Evolutionary conservation across 2,329 filamentous ascomycete genomes (phyloP), one percentile per base, ranked within the genome.

Genomic region (Fusarium falciforme): DNA sequence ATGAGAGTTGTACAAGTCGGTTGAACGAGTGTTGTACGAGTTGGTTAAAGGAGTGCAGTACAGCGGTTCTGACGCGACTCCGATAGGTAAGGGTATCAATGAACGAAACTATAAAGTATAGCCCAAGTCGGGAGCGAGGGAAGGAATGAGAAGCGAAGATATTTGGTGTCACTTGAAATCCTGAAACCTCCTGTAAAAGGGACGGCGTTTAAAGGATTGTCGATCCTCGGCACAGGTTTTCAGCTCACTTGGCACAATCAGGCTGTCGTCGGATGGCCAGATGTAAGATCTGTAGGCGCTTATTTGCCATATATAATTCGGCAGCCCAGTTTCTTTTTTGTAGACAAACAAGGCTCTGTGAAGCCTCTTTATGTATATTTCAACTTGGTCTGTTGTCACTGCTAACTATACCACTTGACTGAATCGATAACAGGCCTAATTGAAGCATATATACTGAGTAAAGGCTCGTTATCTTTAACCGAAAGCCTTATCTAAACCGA

Each of bases 401-500:
- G 36, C 8, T 9, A n/a, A n/a, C 17, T 9, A n/a, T 11, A 22
- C 16, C 20, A 44, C n/a, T 47, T 14, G 4, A 25, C 42, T 25
- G 7, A 17, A 10, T 16, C 14, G 7, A 5, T 4, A 9, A 16
- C 42, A 25, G 22, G 22, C 42, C 20, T 22, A 44, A 22, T 16
- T 44, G 7, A 25, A 10, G 4, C 20, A 44, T 17, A 10, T 1
- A 16, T 11, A 27, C 25, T 27, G 25, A 27, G 25, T 27, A 54
- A 31, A 40, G 36, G 3, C 25, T 60, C 49, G 31, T 68, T 27
- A 35, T 68, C 40, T 20, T 62, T 49, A 74, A 68, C 62, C 64
- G 8, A 2, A 47, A 38, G 44, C 68, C 55, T 3, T 44, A 12
- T 31, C 40, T 25, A 16, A 33, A 22, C 42, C 36, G 22, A 47